These are phyloP conservation scores for Phlebopus sp. DNA, from an alignment of 1,284 basidiomycete genomes.

Conservation along the genomic window DNA sequence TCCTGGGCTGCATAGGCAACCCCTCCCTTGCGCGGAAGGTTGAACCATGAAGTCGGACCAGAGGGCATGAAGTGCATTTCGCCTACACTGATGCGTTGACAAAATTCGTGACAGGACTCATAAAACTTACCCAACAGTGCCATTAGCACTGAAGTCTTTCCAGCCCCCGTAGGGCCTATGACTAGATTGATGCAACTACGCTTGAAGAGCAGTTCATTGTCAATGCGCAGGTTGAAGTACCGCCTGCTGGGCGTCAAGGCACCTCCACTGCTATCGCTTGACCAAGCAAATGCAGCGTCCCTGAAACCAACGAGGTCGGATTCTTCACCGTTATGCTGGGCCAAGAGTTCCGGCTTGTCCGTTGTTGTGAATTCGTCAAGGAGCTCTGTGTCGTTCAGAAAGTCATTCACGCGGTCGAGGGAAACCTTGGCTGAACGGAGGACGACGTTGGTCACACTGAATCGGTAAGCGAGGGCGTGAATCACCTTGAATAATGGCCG, in stretches of 20 bases:
- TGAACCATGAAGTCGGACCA: constrained; percentile 41
- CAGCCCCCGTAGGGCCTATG: constrained; percentile 58
- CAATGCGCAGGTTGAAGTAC: constrained; percentile 46
- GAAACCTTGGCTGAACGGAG: constrained; percentile 34
- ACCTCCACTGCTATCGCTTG: constrained; percentile 25
- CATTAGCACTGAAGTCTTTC: constrained; percentile 51
- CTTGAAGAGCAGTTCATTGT: constrained; percentile 54
- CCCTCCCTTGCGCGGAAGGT: constrained; percentile 53
- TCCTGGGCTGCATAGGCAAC: constrained; percentile 66
- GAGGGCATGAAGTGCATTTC: constrained; percentile 15
- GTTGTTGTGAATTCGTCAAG: constrained; percentile 33
- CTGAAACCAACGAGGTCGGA: constrained; percentile 45
- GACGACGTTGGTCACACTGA: neutral
- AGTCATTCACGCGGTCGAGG: constrained; percentile 38
- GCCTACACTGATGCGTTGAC: neutral
- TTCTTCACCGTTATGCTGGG: constrained; percentile 15
- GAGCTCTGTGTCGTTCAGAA: constrained; percentile 35
- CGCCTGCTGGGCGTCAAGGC: constrained; percentile 25
- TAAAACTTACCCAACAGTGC: constrained; percentile 44
- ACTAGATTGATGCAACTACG: constrained; percentile 62
- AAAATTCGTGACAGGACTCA: no score
- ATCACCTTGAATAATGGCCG: constrained; percentile 22
- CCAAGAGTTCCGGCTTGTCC: constrained; percentile 14
- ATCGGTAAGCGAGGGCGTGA: neutral
- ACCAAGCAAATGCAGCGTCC: constrained; percentile 33